A percentile compares a stretch with the other conserved stretches of the same genome.
Evolutionary conservation across 1,139 yeast genomes (phyloP).

Genomic region (Taphrina wiesneri): DNA sequence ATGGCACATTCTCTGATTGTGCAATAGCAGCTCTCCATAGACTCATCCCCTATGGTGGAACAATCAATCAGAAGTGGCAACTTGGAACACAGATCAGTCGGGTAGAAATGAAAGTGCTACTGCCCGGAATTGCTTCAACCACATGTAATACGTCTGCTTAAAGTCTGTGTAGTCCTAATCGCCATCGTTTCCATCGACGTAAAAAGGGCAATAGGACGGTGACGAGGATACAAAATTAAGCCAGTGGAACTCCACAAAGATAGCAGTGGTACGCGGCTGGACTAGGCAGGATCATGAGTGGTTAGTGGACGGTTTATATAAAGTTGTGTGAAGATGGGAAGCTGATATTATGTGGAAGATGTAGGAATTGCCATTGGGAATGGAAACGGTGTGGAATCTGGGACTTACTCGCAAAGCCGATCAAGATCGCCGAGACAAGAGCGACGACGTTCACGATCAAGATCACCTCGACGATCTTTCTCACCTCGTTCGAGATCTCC

Average conservation of each 20-base stretch:
- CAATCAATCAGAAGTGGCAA: not conserved
- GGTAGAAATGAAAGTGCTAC: not conserved
- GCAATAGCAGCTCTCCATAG: too few relatives aligned
- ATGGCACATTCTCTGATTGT: too few relatives aligned
- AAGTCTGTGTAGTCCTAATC: too few relatives aligned
- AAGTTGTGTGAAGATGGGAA: conserved; percentile 4
- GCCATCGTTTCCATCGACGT: too few relatives aligned
- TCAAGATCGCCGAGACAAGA: conserved; percentile 16
- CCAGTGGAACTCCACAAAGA: not conserved
- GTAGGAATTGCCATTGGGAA: conserved; percentile 1
- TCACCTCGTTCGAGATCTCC: conserved; percentile 29
- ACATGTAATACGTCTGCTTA: too few relatives aligned
- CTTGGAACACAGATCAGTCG: too few relatives aligned
- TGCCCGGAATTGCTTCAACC: not conserved
- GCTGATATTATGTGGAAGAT: conserved; percentile 21
- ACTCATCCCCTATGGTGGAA: too few relatives aligned
- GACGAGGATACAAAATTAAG: too few relatives aligned
- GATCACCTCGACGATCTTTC: conserved; percentile 27
- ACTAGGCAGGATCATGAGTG: conserved; percentile 16
- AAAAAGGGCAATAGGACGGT: too few relatives aligned
- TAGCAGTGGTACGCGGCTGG: not conserved
- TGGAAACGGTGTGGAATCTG: not conserved
- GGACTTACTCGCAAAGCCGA: conserved; percentile 1
- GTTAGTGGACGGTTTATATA: conserved; percentile 16
- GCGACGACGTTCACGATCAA: conserved; percentile 23